Percentiles rank a stretch among this genome's conserved stretches.
These are phyloP conservation scores for Cornus controversa DNA, from an alignment of 148 eudicot genomes.

Conservation along the genomic window DNA sequence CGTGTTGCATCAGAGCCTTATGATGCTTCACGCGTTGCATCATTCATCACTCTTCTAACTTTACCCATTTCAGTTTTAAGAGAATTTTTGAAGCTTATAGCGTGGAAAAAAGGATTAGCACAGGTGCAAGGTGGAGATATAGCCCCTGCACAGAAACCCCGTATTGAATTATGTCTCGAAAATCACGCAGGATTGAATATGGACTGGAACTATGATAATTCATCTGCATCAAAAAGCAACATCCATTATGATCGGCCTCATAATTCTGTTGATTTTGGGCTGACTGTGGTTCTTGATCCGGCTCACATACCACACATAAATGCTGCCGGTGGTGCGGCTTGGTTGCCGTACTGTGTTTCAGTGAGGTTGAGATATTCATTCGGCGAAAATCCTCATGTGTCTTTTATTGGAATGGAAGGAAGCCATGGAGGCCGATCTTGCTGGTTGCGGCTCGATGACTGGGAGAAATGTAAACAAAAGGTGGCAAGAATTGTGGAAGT, in stretches of 20 bases:
- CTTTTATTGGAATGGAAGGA: conserved; percentile 92
- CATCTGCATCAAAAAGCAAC: conserved; percentile 84
- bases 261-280: conserved; percentile 79
- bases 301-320: conserved; percentile 81
- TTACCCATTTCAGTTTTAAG: conserved; percentile 84
- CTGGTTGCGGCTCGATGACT: conserved; percentile 75
- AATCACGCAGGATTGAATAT: conserved; percentile 72
- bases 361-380: conserved; percentile 81
- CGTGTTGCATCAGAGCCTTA: conserved; percentile 99
- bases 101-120: conserved; percentile 88
- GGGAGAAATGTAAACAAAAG: conserved; percentile 88
- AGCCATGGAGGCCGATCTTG: conserved; percentile 97
- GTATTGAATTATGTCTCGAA: conserved; percentile 93
- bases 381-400: conserved; percentile 62
- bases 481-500: conserved; percentile 70
- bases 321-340: conserved; percentile 97
- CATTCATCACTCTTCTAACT: conserved; percentile 95
- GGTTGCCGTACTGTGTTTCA: conserved; percentile 94
- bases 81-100: conserved; percentile 86
- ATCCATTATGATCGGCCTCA: conserved; percentile 81
- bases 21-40: conserved; percentile 98
- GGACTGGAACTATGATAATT: conserved; percentile 59
- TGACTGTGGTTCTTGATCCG: conserved; percentile 89
- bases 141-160: conserved; percentile 86
- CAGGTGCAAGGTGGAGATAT: conserved; percentile 84